Percentiles rank a stretch among this genome's conserved stretches.
These are phyloP conservation scores for Globisporangium barbulae DNA, from an alignment of 352 stramenopile genomes.

Conservation along the genomic window DNA sequence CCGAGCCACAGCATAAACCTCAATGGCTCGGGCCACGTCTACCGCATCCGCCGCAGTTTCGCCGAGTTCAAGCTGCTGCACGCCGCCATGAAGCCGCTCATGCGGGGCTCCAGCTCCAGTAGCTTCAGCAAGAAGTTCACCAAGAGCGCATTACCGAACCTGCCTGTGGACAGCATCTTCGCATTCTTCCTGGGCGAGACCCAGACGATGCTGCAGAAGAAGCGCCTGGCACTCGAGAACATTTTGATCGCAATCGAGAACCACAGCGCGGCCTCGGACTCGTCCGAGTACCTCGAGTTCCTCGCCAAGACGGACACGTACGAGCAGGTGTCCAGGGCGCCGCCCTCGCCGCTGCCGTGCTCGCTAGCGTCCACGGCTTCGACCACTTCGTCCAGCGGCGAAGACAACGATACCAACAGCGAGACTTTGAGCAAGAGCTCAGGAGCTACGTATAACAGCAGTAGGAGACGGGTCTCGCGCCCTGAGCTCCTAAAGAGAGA, in stretches of 20 bases:
- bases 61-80: slow-evolving; percentile 72
- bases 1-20: slow-evolving; percentile 7
- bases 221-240: slow-evolving; percentile 54
- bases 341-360: slow-evolving; percentile 19
- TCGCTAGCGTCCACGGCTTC: neutral
- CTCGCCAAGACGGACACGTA: slow-evolving; percentile 57
- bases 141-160: slow-evolving; percentile 28
- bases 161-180: slow-evolving; percentile 59
- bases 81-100: slow-evolving; percentile 39
- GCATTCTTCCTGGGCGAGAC: slow-evolving; percentile 68
- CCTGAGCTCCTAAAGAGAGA: neutral
- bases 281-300: slow-evolving; percentile 67
- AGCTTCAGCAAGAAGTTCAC: neutral
- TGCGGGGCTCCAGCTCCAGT: slow-evolving; percentile 11
- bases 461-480: neutral
- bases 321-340: slow-evolving; percentile 35
- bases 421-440: neutral
- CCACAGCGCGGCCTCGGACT: slow-evolving; percentile 46
- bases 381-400: neutral
- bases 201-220: slow-evolving; percentile 60
- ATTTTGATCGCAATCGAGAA: slow-evolving; percentile 61
- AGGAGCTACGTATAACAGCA: neutral
- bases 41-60: slow-evolving; percentile 66
- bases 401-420: neutral
- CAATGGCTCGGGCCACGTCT: slow-evolving; percentile 23